Evolutionary conservation across 257 asterid genomes (phyloP).

Genomic region (Nicotiana obtusifolia): DNA sequence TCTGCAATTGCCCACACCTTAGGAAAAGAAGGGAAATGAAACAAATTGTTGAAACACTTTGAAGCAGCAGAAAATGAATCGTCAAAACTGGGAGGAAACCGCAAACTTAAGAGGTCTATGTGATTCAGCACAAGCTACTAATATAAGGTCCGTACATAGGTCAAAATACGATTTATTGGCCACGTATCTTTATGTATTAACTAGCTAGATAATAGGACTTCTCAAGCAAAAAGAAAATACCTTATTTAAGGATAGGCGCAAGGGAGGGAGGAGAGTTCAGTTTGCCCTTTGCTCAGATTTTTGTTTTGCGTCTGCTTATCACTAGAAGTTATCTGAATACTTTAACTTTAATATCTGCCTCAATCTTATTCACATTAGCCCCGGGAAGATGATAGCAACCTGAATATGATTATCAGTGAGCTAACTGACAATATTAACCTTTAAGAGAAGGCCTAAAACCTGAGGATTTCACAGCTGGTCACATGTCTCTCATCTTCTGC

Average conservation of each 20-base stretch:
- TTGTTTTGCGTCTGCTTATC: neutral
- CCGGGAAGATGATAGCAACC: neutral
- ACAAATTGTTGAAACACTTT: neutral
- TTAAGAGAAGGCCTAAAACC: neutral
- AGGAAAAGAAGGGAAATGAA: constrained; percentile 1
- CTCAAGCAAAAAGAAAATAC: neutral
- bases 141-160: neutral
- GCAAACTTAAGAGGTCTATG: neutral
- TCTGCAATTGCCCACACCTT: constrained; percentile 98
- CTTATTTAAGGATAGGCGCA: neutral
- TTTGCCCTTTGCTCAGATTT: neutral
- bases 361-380: neutral
- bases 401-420: neutral
- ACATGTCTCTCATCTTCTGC: neutral
- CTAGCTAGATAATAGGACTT: neutral
- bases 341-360: neutral
- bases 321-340: neutral
- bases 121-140: neutral
- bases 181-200: neutral
- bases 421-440: neutral
- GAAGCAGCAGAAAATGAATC: neutral
- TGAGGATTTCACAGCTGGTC: neutral
- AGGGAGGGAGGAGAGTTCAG: neutral
- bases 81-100: neutral
- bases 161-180: neutral